A percentile compares a stretch with the other conserved stretches of the same genome.
phyloP scores from a whole-genome alignment of 2,329 filamentous ascomycete genomes.

The Aspergillus sp. region DNA sequence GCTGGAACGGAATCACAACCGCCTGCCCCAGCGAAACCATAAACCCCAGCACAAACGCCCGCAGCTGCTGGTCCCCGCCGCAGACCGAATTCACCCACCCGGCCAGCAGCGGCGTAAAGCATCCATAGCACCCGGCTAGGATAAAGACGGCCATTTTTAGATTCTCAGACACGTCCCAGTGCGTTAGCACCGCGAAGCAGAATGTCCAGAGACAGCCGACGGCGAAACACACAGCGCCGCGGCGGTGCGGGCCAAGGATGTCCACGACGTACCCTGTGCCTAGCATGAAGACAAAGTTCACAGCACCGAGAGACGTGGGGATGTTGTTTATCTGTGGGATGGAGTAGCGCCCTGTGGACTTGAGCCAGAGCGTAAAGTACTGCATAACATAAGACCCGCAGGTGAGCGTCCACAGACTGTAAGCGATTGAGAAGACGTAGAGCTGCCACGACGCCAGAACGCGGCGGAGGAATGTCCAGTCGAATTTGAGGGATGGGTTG shows the following conservation, averaged over 20 bases:
- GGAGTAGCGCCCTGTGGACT: not conserved
- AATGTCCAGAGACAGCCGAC: constrained; percentile 1
- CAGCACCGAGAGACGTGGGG: not conserved
- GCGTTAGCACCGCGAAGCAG: not conserved
- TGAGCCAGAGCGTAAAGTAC: not conserved
- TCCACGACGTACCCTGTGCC: not conserved
- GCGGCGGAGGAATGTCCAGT: not conserved
- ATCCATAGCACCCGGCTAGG: not conserved
- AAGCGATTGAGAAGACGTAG: not conserved
- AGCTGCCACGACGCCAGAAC: not conserved
- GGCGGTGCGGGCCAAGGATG: not conserved
- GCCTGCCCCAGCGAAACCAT: not conserved
- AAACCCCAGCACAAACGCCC: not conserved
- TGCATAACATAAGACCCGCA: not conserved
- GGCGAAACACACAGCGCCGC: not conserved
- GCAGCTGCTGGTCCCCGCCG: not conserved
- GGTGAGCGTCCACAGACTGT: not conserved
- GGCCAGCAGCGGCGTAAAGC: not conserved
- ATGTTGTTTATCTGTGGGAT: constrained; percentile 1
- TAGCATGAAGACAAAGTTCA: not conserved
- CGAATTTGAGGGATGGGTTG: not conserved
- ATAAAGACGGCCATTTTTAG: not conserved
- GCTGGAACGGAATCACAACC: not conserved
- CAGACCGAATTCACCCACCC: not conserved
- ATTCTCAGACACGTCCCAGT: not conserved